A percentile compares a stretch with the other conserved stretches of the same genome.
These are phyloP conservation scores for Ophiocordyceps camponoti-rufipedis DNA, from an alignment of 2,329 filamentous ascomycete species.

Conservation along the genomic window DNA sequence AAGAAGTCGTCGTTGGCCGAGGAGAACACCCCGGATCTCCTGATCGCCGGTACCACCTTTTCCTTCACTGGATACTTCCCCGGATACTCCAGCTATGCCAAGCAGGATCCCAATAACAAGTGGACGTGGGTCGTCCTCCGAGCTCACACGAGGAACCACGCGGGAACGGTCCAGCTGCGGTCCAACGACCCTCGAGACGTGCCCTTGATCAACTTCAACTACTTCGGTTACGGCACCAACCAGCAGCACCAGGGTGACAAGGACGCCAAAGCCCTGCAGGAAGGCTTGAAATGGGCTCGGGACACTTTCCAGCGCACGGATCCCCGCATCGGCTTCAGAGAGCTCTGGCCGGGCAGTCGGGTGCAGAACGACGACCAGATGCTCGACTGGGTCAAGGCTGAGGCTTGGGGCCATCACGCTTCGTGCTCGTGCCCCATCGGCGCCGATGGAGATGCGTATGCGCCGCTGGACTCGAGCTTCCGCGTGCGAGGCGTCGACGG, in stretches of 20 bases:
- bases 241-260: constrained; percentile 28
- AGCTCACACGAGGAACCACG: constrained; percentile 41
- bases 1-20: constrained; percentile 10
- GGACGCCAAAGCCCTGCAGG: constrained; percentile 27
- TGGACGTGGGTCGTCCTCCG: constrained; percentile 28
- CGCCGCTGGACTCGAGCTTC: constrained; percentile 36
- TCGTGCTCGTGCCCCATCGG: constrained; percentile 38
- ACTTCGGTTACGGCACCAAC: constrained; percentile 29
- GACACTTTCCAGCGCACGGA: constrained; percentile 12
- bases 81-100: constrained; percentile 5
- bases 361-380: constrained; percentile 24
- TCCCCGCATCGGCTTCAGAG: constrained; percentile 1
- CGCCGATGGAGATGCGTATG: constrained; percentile 28
- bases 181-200: constrained; percentile 44
- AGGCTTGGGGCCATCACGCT: constrained; percentile 39
- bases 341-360: constrained; percentile 15
- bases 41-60: constrained; percentile 10
- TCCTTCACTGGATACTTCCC: constrained; percentile 13
- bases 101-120: constrained; percentile 12
- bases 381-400: constrained; percentile 20
- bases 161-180: constrained; percentile 41
- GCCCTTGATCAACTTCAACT: constrained; percentile 45
- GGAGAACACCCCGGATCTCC: constrained; percentile 9
- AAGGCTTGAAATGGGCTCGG: constrained; percentile 34
- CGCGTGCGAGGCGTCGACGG: constrained; percentile 33